Evolutionary conservation across 2,329 filamentous ascomycete species (phyloP), one percentile per base, ranked within the genome.

Genomic region (Fusarium sp.): DNA sequence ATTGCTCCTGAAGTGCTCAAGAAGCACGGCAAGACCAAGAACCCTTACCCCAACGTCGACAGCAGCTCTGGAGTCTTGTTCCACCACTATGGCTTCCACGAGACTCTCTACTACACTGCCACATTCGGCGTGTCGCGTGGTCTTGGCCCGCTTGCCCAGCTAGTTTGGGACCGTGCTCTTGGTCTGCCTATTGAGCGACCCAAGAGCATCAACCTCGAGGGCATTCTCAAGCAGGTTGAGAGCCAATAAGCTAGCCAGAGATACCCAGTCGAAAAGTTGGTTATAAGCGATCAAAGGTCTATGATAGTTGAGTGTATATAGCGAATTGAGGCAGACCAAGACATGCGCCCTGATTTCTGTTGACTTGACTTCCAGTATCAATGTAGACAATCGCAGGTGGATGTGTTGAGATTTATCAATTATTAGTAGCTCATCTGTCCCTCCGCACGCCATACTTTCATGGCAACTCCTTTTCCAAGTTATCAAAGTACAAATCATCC

Each of bases 1-100:
- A 89, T 99, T 63, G 95, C 95, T 0, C 95, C 95, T 14, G 85
- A 87, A 48, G 95, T 99, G 17, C 83, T 99, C 70, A 95, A 87
- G 71, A 88, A 97, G 80, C 95, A 99, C 75, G 95, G 95, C 77
- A 98, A 97, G 88, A 97, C 93, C 67, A 96, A 96, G 84, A 97
- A 97, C 80, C 93, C 95, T 2, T 96, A 94, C 79, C 95, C 95
- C 65, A 99, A 99, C 75, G 95, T 99, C 61, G 95, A 99, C 78
- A 93, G 90, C 43, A 89, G 87, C 63, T 97, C 93, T 1, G 95
- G 95, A 64, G 93, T 98, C 6, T 84, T 99, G 44, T 98, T 99
- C 87, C 89, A 98, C 79, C 93, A 98, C 82, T 99, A 97, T 75
- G 95, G 94, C 55, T 97, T 99, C 87, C 90, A 91, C 76, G 92